phyloP scores from a whole-genome alignment of 768 basidiomycete species.

The Phallus indusiatus region DNA sequence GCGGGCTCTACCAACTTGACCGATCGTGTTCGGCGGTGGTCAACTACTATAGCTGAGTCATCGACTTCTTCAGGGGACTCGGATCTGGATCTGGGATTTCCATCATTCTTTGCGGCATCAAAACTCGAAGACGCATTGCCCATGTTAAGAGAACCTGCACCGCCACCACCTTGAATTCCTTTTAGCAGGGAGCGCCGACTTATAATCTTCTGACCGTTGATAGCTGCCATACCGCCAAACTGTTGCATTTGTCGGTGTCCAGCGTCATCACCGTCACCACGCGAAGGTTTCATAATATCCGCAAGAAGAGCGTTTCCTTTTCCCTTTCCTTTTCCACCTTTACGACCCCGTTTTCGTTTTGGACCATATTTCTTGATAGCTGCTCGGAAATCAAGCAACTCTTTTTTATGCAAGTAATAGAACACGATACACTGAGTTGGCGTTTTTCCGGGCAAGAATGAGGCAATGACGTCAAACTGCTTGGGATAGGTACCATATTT shows the following conservation, averaged over 20 bases:
- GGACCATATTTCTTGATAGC: conserved; percentile 58
- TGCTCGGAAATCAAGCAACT: conserved; percentile 73
- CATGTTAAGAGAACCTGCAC: not conserved
- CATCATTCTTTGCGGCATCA: not conserved
- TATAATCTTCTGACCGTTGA: not conserved
- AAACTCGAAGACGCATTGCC: conserved; percentile 22
- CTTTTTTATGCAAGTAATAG: conserved; percentile 94
- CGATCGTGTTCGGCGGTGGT: conserved; percentile 14
- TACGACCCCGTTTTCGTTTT: conserved; percentile 50
- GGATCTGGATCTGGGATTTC: not conserved
- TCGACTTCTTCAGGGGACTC: not conserved
- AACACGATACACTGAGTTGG: conserved; percentile 82
- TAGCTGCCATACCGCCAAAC: not conserved
- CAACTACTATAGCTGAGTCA: not conserved
- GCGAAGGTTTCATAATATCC: conserved; percentile 41
- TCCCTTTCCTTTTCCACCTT: conserved; percentile 44
- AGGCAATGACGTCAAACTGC: conserved; percentile 90
- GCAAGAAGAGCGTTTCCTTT: conserved; percentile 75
- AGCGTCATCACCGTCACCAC: conserved; percentile 6
- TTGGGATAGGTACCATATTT: conserved; percentile 83
- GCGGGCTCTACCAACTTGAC: not conserved
- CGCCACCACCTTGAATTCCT: not conserved
- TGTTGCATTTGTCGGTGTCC: conserved; percentile 12
- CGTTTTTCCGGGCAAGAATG: conserved; percentile 73
- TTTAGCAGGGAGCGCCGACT: conserved; percentile 2